Evolutionary conservation across 352 stramenopile species (phyloP).

Genomic region (Pythium guiyangense): DNA sequence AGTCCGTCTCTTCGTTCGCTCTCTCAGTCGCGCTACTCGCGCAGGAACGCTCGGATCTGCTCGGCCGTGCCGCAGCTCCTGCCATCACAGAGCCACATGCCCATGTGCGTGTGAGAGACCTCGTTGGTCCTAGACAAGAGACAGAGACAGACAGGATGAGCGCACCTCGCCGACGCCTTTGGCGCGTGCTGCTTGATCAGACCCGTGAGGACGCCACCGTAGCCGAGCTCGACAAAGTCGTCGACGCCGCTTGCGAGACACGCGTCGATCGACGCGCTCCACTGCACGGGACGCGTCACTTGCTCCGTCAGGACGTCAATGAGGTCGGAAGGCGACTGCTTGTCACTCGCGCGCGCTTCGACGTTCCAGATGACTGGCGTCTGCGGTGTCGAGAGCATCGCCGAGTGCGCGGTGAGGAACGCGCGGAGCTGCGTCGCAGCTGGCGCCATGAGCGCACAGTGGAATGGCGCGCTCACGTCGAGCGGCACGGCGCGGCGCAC

Average conservation of each 20-base stretch:
- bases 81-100: constrained; percentile 4
- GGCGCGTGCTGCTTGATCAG: constrained; percentile 72
- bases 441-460: constrained; percentile 75
- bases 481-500: constrained; percentile 66
- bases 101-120: too few species aligned
- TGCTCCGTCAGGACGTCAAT: constrained; percentile 46
- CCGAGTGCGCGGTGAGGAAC: constrained; percentile 21
- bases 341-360: constrained; percentile 35
- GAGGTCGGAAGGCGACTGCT: constrained; percentile 34
- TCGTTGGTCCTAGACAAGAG: too few species aligned
- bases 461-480: constrained; percentile 83
- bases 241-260: constrained; percentile 38
- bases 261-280: constrained; percentile 78
- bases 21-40: neutral
- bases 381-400: constrained; percentile 24
- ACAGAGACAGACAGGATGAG: neutral
- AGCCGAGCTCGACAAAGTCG: constrained; percentile 70
- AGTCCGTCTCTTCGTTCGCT: neutral
- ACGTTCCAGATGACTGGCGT: constrained; percentile 85
- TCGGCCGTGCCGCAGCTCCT: constrained; percentile 57
- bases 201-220: constrained; percentile 60
- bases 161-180: constrained; percentile 21
- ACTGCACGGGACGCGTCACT: constrained; percentile 61
- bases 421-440: constrained; percentile 42
- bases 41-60: constrained; percentile 47